Base-by-base conservation (phyloP, 2,329 filamentous ascomycete genomes). In the Cyanodermella asteris region DNA sequence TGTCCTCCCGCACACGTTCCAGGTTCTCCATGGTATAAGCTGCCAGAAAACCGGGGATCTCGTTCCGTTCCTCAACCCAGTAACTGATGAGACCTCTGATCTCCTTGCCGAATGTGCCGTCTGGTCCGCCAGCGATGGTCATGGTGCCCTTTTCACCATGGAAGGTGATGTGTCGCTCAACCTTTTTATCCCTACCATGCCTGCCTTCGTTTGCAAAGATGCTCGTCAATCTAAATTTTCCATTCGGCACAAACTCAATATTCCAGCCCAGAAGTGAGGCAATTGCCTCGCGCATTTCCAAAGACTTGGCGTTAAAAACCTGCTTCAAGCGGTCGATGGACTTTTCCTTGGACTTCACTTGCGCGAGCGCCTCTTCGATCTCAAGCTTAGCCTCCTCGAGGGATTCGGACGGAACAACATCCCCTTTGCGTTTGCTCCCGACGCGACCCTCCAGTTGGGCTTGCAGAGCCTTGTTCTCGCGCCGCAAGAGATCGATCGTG, bases 251-350 rank as follows among this genome's bases (percentile, higher is more conserved):
- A 45, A 97, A 94, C 16, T 87, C 81, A 8, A 94, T 68, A 26
- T 84, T 84, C 74, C 82, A 97, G 1, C 87, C 87, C 0, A 97
- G 61, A 1, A 91, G 73, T 12, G 72, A 80, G 34, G 82, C 82
- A 30, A 97, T 82, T 16, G 82, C 80, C 50, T 94, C 81, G 24
- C 90, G 78, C 53, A 97, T 94, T 51, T 97, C 87, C 38, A 75
- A 69, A 1, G 76, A 81, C 47, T 94, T 97, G 36, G 74, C 66
- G 0, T 67, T 67, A 75, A 80, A 97, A 29, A 94, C 87, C 42
- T 93, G 76, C 38, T 90, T 91, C 8, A 94, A 67, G 2, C 87
- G 75, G 13, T 69, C 61, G 34, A 76, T 75, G 23, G 76, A 72
- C 50, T 93, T 97, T 36, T 87, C 74, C 19, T 60, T 60, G 7